Percentiles rank a stretch among this genome's conserved stretches.
Conservation (phyloP, 495 filamentous ascomycete species). For the Xylaria sp. region DNA sequence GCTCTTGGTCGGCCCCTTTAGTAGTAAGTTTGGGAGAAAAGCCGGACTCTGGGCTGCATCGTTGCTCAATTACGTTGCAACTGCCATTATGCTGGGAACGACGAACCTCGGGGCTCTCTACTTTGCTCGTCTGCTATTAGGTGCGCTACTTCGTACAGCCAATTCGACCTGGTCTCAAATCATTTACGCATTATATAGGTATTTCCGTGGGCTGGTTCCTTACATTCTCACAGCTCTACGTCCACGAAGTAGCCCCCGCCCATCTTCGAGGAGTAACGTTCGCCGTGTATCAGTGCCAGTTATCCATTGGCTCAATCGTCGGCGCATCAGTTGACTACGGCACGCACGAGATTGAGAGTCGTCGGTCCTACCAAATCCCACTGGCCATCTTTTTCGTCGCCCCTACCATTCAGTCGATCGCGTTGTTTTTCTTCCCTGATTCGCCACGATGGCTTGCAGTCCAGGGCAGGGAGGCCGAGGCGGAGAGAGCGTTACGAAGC, state of each 20-base stretch:
- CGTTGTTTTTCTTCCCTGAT: constrained; percentile 63
- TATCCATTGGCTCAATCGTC: constrained; percentile 55
- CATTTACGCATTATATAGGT: constrained; percentile 34
- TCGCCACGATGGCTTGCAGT: constrained; percentile 63
- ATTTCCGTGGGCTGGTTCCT: constrained; percentile 58
- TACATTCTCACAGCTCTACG: constrained; percentile 61
- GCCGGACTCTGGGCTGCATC: constrained; percentile 50
- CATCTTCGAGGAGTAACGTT: constrained; percentile 56
- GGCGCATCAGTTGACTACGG: constrained; percentile 63
- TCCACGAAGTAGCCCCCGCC: constrained; percentile 51
- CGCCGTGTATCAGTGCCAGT: constrained; percentile 43
- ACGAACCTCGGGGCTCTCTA: constrained; percentile 55
- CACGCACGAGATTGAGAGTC: constrained; percentile 50
- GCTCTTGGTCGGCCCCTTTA: constrained; percentile 54
- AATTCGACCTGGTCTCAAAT: neutral
- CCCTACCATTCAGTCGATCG: constrained; percentile 53
- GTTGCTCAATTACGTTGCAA: constrained; percentile 50
- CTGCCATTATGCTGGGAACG: constrained; percentile 57
- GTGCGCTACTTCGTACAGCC: constrained; percentile 27
- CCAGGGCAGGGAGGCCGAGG: constrained; percentile 51
- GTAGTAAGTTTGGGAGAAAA: constrained; percentile 51
- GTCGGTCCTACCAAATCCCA: constrained; percentile 56
- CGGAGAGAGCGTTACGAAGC: constrained; percentile 49
- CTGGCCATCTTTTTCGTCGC: constrained; percentile 59
- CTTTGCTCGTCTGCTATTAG: constrained; percentile 55